A percentile compares a stretch with the other conserved stretches of the same genome.
Evolutionary conservation across 1,139 yeast genomes (phyloP).

Genomic region (Taphrina populina): DNA sequence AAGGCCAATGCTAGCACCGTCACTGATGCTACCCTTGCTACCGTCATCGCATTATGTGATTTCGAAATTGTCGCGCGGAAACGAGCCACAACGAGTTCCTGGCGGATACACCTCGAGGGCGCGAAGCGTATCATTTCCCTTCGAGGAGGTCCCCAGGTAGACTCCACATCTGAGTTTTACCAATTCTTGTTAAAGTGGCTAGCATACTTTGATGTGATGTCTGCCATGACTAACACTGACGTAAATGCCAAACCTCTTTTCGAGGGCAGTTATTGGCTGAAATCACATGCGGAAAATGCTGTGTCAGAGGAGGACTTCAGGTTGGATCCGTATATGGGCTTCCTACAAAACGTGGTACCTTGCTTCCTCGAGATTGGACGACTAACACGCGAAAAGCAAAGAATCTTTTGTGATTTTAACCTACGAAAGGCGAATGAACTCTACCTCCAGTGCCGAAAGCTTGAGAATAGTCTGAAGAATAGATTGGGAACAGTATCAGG

Average conservation of each 20-base stretch:
- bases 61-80: constrained; percentile 9
- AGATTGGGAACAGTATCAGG: constrained; percentile 1
- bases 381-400: constrained; percentile 1
- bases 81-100: constrained; percentile 10
- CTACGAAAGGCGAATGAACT: constrained; percentile 2
- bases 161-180: not conserved
- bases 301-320: constrained; percentile 1
- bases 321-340: constrained; percentile 18
- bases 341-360: constrained; percentile 10
- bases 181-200: constrained; percentile 13
- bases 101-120: constrained; percentile 21
- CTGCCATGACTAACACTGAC: constrained; percentile 7
- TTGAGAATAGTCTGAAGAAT: not conserved
- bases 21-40: constrained; percentile 3
- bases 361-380: not conserved
- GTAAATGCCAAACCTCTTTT: not conserved
- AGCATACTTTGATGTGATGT: constrained; percentile 13
- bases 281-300: not conserved
- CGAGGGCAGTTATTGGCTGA: constrained; percentile 2
- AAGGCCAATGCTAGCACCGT: not conserved
- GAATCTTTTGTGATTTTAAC: not conserved
- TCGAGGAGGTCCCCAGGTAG: constrained; percentile 7
- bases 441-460: not conserved
- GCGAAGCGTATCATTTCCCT: constrained; percentile 11
- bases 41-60: constrained; percentile 13